phyloP scores from a whole-genome alignment of 352 stramenopile species.

The Globisporangium cystogenes region DNA sequence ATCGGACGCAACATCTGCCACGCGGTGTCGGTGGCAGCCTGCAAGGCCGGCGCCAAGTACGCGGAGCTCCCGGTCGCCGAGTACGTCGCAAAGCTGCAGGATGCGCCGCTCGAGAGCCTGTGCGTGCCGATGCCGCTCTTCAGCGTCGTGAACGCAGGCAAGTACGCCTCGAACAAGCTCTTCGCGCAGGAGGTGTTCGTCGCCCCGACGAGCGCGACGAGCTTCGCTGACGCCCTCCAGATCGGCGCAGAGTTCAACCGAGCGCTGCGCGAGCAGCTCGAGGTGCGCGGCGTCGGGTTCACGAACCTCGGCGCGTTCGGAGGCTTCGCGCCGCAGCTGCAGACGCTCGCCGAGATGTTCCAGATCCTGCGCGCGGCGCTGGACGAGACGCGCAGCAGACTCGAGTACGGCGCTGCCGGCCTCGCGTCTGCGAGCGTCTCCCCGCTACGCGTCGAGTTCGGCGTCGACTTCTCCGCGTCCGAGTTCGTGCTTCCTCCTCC shows the following conservation, averaged over 20 bases:
- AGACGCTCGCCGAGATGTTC: conserved; percentile 55
- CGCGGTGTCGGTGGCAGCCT: conserved; percentile 53
- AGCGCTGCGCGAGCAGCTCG: conserved; percentile 35
- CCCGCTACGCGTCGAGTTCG: conserved; percentile 44
- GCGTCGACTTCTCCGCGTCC: conserved; percentile 56
- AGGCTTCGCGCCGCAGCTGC: conserved; percentile 54
- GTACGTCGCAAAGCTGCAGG: conserved; percentile 44
- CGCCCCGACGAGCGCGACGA: conserved; percentile 39
- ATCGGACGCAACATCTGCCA: conserved; percentile 54
- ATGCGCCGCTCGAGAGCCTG: conserved; percentile 31
- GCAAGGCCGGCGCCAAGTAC: conserved; percentile 60
- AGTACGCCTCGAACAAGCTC: conserved; percentile 61
- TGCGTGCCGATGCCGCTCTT: conserved; percentile 72
- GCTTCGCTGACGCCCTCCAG: conserved; percentile 53
- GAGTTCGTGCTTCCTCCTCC: conserved; percentile 33
- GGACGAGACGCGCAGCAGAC: conserved; percentile 31
- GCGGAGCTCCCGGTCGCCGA: conserved; percentile 42
- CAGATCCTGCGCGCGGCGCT: conserved; percentile 42
- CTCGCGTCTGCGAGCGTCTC: conserved; percentile 28
- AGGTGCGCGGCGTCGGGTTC: conserved; percentile 47
- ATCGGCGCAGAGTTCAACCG: conserved; percentile 46
- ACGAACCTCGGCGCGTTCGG: conserved; percentile 53
- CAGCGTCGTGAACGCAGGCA: conserved; percentile 62
- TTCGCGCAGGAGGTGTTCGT: conserved; percentile 63
- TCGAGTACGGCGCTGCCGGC: conserved; percentile 17